Evolutionary conservation across 352 stramenopile species (phyloP).

Genomic region (Globisporangium spiculum): DNA sequence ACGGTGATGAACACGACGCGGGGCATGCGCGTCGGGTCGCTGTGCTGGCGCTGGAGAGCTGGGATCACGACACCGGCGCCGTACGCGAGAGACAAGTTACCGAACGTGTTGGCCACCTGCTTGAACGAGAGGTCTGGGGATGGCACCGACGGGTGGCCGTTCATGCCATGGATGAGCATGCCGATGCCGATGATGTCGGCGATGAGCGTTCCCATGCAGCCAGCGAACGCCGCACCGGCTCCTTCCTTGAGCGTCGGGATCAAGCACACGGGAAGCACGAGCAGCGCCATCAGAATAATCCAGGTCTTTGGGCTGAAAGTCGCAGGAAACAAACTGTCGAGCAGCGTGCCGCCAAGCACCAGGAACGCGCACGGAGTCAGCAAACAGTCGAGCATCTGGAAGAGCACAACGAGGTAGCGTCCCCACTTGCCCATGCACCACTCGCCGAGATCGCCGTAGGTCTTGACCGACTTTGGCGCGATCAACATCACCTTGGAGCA

Average conservation of each 20-base stretch:
- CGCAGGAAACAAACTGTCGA: slow-evolving; percentile 20
- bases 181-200: slow-evolving; percentile 25
- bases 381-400: slow-evolving; percentile 17
- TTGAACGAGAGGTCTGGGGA: slow-evolving; percentile 21
- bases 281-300: slow-evolving; percentile 28
- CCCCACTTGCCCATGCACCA: slow-evolving; percentile 25
- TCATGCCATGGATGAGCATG: slow-evolving; percentile 24
- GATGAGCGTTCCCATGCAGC: slow-evolving; percentile 26
- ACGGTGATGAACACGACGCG: slow-evolving; percentile 44
- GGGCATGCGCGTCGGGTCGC: slow-evolving; percentile 21
- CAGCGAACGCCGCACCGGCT: slow-evolving; percentile 25
- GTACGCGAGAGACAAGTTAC: slow-evolving; percentile 31
- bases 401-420: slow-evolving; percentile 23
- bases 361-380: slow-evolving; percentile 23
- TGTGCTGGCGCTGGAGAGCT: slow-evolving; percentile 25
- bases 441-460: slow-evolving; percentile 31
- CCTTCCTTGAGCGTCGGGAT: slow-evolving; percentile 30
- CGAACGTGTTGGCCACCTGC: slow-evolving; percentile 23
- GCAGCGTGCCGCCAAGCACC: slow-evolving; percentile 23
- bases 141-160: slow-evolving; percentile 17
- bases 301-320: slow-evolving; percentile 20
- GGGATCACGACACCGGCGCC: slow-evolving; percentile 30
- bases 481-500: slow-evolving; percentile 26
- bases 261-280: slow-evolving; percentile 24
- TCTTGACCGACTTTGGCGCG: slow-evolving; percentile 24